Evolutionary conservation across 176 grass and related monocot species (phyloP).

Genomic region (Pontederia crassipes): DNA sequence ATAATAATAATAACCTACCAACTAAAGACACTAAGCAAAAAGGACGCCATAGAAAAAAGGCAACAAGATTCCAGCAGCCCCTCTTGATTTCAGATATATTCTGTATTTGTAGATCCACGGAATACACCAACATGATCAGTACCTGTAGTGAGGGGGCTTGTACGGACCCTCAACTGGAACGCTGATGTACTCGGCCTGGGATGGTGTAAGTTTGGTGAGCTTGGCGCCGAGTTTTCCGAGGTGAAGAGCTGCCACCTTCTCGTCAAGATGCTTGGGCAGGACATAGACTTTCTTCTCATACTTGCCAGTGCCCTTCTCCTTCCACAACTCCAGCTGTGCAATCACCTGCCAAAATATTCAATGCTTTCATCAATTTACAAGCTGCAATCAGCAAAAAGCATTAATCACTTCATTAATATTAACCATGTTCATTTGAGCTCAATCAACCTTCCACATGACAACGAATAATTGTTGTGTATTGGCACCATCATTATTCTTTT

Average conservation of each 20-base stretch:
- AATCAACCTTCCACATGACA: no score
- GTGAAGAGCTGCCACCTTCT: constrained; percentile 95
- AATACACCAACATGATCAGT: constrained; percentile 24
- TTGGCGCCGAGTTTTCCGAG: constrained; percentile 81
- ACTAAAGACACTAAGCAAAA: no score
- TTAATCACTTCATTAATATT: no score
- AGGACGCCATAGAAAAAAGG: no score
- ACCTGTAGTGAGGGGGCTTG: constrained; percentile 81
- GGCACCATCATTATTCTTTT: no score
- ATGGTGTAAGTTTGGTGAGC: constrained; percentile 64
- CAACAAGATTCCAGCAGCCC: not conserved
- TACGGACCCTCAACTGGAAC: constrained; percentile 68
- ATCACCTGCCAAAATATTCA: constrained; percentile 44
- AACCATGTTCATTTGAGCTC: no score
- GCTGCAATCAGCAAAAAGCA: no score
- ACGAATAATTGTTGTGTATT: no score
- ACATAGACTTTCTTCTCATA: constrained; percentile 99
- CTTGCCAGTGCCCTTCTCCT: constrained; percentile 71
- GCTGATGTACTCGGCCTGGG: constrained; percentile 76
- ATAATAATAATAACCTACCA: no score
- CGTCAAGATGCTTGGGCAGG: constrained; percentile 86
- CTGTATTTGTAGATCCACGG: not conserved
- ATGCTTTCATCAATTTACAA: no score
- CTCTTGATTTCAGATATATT: not conserved
- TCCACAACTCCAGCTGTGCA: constrained; percentile 94